Percentiles rank a stretch among this genome's conserved stretches.
Evolutionary conservation across 1,284 basidiomycete species (phyloP).

Genomic region (Heterobasidion annosum): DNA sequence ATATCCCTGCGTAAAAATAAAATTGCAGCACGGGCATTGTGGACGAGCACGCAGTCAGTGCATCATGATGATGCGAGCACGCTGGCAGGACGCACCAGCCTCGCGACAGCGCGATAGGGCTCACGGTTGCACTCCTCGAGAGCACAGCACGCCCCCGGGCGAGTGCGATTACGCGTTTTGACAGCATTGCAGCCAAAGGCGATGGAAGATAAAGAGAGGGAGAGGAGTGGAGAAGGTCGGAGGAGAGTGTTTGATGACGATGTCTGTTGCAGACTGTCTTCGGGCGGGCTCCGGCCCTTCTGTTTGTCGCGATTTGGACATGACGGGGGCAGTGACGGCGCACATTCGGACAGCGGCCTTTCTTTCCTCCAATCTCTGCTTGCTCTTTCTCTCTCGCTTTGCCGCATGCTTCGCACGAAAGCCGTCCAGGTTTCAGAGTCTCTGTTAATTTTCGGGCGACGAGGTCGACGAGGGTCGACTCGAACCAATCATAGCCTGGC

Average conservation of each 20-base stretch:
- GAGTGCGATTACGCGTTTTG: constrained; percentile 58
- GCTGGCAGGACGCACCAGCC: constrained; percentile 36
- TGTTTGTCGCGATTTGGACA: constrained; percentile 1
- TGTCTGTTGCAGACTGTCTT: not conserved
- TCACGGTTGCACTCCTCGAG: constrained; percentile 25
- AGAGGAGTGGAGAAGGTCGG: not conserved
- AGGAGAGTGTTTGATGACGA: not conserved
- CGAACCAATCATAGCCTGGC: not conserved
- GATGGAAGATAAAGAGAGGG: not conserved
- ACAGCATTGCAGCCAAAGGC: constrained; percentile 43
- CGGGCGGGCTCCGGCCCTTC: not conserved
- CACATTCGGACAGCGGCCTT: not conserved
- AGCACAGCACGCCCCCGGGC: constrained; percentile 51
- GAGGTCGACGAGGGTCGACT: not conserved
- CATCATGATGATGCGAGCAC: constrained; percentile 2
- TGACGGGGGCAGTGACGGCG: not conserved
- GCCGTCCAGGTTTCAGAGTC: too few species aligned
- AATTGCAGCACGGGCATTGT: not conserved
- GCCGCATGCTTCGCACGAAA: too few species aligned
- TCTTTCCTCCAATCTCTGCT: not conserved
- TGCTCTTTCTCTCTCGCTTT: too few species aligned
- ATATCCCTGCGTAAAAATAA: constrained; percentile 29
- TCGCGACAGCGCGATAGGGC: constrained; percentile 31
- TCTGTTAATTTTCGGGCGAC: not conserved
- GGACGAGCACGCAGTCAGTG: not conserved